Conservation (phyloP, 305 asterid genomes). For the Caryopteris hybrid region DNA sequence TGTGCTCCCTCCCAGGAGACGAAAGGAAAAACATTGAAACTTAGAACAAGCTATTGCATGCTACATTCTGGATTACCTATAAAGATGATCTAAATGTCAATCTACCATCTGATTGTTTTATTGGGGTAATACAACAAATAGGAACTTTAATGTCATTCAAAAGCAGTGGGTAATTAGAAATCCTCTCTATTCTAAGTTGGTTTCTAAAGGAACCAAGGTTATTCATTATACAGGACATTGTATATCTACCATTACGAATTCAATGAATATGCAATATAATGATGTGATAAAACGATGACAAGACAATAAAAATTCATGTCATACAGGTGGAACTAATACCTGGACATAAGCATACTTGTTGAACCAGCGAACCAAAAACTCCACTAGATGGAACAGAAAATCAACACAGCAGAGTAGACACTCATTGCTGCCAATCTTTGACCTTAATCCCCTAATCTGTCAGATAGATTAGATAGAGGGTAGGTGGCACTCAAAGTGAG, state of each 20-base stretch:
- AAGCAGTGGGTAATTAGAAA: neutral
- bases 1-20: neutral
- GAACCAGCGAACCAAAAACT: conserved; percentile 93
- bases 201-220: neutral
- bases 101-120: neutral
- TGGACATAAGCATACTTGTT: conserved; percentile 97
- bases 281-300: neutral
- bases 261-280: neutral
- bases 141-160: neutral
- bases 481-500: conserved; percentile 11
- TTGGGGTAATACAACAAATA: too few species aligned
- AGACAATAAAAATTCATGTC: neutral
- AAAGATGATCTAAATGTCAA: neutral
- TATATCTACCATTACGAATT: neutral
- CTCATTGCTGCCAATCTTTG: conserved; percentile 94
- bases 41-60: neutral
- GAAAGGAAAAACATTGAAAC: neutral
- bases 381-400: conserved; percentile 88
- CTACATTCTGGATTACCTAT: neutral
- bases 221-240: neutral
- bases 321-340: conserved; percentile 39
- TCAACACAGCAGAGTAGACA: conserved; percentile 96
- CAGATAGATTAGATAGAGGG: conserved; percentile 16
- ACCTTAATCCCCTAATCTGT: conserved; percentile 96
- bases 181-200: neutral